These are phyloP conservation scores for Trifolium repens DNA, from an alignment of 306 rosid genomes.

Conservation along the genomic window DNA sequence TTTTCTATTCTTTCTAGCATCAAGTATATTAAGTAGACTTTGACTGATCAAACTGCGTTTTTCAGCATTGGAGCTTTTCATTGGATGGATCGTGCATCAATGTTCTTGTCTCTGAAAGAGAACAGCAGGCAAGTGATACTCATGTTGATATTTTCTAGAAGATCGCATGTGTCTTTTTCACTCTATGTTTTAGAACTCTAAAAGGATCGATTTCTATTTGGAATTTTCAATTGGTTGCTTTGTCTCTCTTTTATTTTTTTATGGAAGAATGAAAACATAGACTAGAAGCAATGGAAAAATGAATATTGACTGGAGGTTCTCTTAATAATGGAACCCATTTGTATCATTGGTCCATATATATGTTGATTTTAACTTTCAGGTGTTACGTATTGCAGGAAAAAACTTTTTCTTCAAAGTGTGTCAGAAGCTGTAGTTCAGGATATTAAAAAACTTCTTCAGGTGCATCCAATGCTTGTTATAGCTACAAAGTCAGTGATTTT, in stretches of 20 bases:
- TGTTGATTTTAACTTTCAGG: constrained; percentile 37
- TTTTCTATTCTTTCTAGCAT: constrained; percentile 19
- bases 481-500: constrained; percentile 75
- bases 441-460: constrained; percentile 66
- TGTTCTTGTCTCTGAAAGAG: constrained; percentile 58
- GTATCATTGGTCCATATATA: constrained; percentile 13
- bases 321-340: constrained; percentile 11
- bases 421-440: constrained; percentile 79
- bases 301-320: constrained; percentile 23
- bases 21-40: constrained; percentile 13
- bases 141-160: constrained; percentile 28
- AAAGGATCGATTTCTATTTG: constrained; percentile 25
- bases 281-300: constrained; percentile 2
- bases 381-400: constrained; percentile 61
- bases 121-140: constrained; percentile 56
- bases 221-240: constrained; percentile 26
- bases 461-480: constrained; percentile 82
- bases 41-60: constrained; percentile 36
- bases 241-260: constrained; percentile 11
- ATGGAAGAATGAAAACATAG: constrained; percentile 28
- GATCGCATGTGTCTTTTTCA: constrained; percentile 15
- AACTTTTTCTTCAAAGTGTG: constrained; percentile 68
- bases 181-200: not conserved
- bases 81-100: constrained; percentile 87
- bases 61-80: constrained; percentile 92